Base-by-base conservation (phyloP, 805 yeast species). In the Tetrapisispora phaffii region DNA sequence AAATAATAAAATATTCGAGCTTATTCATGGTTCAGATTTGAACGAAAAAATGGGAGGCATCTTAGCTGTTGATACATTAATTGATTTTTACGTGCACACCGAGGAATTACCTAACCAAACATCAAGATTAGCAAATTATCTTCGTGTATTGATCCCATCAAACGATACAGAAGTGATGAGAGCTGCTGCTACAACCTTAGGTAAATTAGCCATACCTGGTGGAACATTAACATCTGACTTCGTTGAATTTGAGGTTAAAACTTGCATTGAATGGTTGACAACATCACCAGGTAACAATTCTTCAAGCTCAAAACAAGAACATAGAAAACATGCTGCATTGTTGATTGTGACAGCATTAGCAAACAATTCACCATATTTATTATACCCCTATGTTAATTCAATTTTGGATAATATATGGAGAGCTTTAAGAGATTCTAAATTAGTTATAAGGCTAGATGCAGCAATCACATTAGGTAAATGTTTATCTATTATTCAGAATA, bases 191-290 rank as follows among this genome's bases (percentile, higher is more conserved):
- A 74, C 74, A 44, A 86, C 96, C 0, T 70, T 93, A 50, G 98
- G 97, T 12, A 83, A 82, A 56, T 70, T 90, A 52, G 95, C 97
- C 0, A 77, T 80, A 6, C 90, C 95, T 0, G 95, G 95, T 23
- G 93, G 95, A 0, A 79, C 94, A 1, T 66, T 88, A 44, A 86
- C 96, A 0, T 88, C 94, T 0, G 96, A 88, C 42, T 83, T 90
- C 61, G 96, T 93, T 23, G 97, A 90, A 50, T 84, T 79, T 55
- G 96, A 90, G 62, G 93, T 93, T 8, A 85, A 83, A 57, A 74
- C 85, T 41, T 86, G 96, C 34, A 72, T 90, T 42, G 98, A 93
- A 63, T 83, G 96, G 90, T 73, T 90, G 21, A 85, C 86, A 29
- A 74, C 82, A n/a, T 55, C 64, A 12, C 63, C 66, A 13, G 68